These are phyloP conservation scores for Cadophora malorum DNA, from an alignment of 2,329 filamentous ascomycete species.

Conservation along the genomic window DNA sequence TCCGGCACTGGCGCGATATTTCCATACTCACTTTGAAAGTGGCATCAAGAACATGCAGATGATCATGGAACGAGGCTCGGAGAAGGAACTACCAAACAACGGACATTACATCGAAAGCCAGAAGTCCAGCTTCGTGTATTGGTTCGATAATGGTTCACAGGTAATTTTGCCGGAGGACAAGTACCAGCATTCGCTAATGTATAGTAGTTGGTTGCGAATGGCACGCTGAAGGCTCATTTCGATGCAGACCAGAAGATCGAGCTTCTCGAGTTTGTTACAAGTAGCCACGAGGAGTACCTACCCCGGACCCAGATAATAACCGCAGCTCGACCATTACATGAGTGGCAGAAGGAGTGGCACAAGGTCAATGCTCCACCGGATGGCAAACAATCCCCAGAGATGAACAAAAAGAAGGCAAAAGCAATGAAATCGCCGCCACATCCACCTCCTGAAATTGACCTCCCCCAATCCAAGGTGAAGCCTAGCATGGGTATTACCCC, in stretches of 20 bases:
- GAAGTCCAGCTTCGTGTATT: conserved; percentile 84
- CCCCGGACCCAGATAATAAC: conserved; percentile 70
- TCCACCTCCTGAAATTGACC: conserved; percentile 64
- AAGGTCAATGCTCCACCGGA: conserved; percentile 61
- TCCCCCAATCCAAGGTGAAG: conserved; percentile 65
- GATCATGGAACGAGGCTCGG: conserved; percentile 72
- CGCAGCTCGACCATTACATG: conserved; percentile 65
- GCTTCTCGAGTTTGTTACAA: conserved; percentile 80
- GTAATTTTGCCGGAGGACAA: conserved; percentile 55
- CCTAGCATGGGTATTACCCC: conserved; percentile 64
- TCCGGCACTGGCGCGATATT: conserved; percentile 84
- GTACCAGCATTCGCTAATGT: conserved; percentile 39
- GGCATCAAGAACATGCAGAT: conserved; percentile 87
- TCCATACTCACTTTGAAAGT: conserved; percentile 86
- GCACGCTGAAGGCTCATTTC: conserved; percentile 79
- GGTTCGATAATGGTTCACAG: conserved; percentile 84
- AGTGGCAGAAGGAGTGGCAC: conserved; percentile 71
- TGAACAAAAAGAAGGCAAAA: conserved; percentile 71
- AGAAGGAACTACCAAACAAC: conserved; percentile 64
- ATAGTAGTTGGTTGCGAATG: conserved; percentile 74
- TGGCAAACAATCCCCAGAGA: conserved; percentile 65
- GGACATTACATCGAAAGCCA: conserved; percentile 77
- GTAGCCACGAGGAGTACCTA: conserved; percentile 81
- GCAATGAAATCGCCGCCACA: conserved; percentile 64
- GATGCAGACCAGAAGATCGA: conserved; percentile 82